These are phyloP conservation scores for Hygrocybe coccinea DNA, from an alignment of 768 basidiomycete genomes.

Conservation along the genomic window DNA sequence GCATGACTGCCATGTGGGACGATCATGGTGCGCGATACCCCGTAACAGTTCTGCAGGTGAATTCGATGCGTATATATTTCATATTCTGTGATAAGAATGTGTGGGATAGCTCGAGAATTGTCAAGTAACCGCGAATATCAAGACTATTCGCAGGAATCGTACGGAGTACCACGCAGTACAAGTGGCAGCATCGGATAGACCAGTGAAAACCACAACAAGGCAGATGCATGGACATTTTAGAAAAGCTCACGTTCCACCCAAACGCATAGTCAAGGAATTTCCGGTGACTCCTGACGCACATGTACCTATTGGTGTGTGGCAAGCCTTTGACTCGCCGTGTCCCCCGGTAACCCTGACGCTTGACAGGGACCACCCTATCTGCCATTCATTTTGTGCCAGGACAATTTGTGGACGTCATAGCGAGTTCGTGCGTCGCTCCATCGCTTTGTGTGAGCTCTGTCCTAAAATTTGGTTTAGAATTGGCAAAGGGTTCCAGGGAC, in stretches of 20 bases:
- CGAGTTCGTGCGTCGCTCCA: slow-evolving; percentile 67
- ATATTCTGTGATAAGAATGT: slow-evolving; percentile 9
- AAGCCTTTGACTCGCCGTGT: slow-evolving; percentile 1
- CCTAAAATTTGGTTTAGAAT: slow-evolving; percentile 47
- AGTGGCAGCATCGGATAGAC: slow-evolving; percentile 77
- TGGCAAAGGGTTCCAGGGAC: slow-evolving; percentile 95
- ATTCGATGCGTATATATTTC: slow-evolving; percentile 16
- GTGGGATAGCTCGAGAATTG: slow-evolving; percentile 70
- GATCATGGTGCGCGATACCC: slow-evolving; percentile 82
- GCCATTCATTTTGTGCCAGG: slow-evolving; percentile 96
- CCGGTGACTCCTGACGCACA: slow-evolving; percentile 84
- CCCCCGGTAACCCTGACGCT: not conserved
- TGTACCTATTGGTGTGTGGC: slow-evolving; percentile 75
- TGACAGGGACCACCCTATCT: slow-evolving; percentile 76
- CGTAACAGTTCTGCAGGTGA: slow-evolving; percentile 90
- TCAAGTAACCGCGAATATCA: slow-evolving; percentile 80
- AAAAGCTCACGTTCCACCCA: slow-evolving; percentile 76
- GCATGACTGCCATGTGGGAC: slow-evolving; percentile 94
- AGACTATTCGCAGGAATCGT: slow-evolving; percentile 56
- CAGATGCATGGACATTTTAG: slow-evolving; percentile 88
- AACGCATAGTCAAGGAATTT: slow-evolving; percentile 84
- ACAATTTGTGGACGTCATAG: slow-evolving; percentile 88
- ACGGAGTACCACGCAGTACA: slow-evolving; percentile 89
- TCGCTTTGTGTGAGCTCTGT: not conserved
- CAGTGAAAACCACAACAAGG: slow-evolving; percentile 63